Evolutionary conservation across 2,329 filamentous ascomycete genomes (phyloP), one percentile per base, ranked within the genome.

Genomic region (Fusarium sp.): DNA sequence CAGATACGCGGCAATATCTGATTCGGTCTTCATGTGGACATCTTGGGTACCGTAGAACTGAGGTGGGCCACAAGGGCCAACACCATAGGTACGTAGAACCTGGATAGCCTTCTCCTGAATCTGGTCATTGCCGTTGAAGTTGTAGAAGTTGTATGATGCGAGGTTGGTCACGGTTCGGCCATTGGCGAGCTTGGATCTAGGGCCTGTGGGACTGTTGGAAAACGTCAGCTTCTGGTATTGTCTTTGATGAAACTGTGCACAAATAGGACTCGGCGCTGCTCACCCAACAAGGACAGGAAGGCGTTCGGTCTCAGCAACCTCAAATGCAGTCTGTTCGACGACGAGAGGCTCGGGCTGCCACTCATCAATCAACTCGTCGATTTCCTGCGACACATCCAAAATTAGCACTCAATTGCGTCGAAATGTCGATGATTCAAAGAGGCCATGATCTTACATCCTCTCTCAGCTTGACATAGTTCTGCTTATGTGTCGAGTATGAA

Each of bases 1-100:
- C 26, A 99, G 81, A 77, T 95, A 97, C 11, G 92, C 87, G 24
- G 96, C 94, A 75, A 99, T 94, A 77, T 98, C 95, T 57, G 92
- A 89, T 81, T 99, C 96, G 17, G 93, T 94, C 83, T 96, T 96
- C 88, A 97, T 95, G 80, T 99, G 96, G 45, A 98, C 94, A 80
- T 99, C 96, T 79, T 98, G 95, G 32, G 94, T 99, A 69, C 94
- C 96, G 82, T 99, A 99, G 82, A 99, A 99, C 68, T 97, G 94
- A 7, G 96, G 96, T 19, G 96, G 96, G 20, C 96, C 96, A 77
- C 96, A 99, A 58, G 96, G 95, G 10, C 96, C 96, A 40, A 99
- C 96, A 57, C 96, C 96, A 74, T 99, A 99, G 20, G 92, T 97
- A 62, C 95, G 92, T 39, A 99, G 87, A 1, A 94, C 96, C 78